Conservation (phyloP, 2,329 filamentous ascomycete species). For the Colletotrichum godetiae region DNA sequence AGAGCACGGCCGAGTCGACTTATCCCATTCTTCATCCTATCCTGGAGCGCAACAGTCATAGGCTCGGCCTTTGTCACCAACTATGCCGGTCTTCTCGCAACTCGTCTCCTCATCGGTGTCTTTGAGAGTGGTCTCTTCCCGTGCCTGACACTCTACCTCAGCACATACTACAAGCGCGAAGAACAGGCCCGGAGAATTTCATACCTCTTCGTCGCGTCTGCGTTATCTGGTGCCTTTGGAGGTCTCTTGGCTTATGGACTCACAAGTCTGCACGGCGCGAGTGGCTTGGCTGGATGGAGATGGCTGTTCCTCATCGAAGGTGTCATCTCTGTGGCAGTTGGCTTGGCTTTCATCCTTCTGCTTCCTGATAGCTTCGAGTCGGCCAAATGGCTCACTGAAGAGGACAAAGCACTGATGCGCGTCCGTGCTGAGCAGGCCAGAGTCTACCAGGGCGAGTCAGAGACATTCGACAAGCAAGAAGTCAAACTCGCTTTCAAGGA, state of each 20-base stretch:
- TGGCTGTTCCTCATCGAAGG: conserved; percentile 65
- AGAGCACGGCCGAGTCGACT: conserved; percentile 46
- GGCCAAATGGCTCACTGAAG: conserved; percentile 59
- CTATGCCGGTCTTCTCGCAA: conserved; percentile 54
- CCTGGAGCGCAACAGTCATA: conserved; percentile 61
- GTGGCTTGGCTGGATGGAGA: conserved; percentile 58
- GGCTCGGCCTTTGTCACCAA: conserved; percentile 58
- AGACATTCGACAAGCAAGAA: conserved; percentile 62
- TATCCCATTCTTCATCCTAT: conserved; percentile 44
- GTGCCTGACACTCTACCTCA: conserved; percentile 52
- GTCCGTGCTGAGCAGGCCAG: conserved; percentile 56
- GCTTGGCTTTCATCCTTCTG: conserved; percentile 50
- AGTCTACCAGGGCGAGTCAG: conserved; percentile 58
- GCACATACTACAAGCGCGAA: conserved; percentile 51
- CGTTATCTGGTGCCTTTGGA: conserved; percentile 50
- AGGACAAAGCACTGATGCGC: conserved; percentile 62
- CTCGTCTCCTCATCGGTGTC: conserved; percentile 58
- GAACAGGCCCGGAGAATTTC: conserved; percentile 46
- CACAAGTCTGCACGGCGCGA: conserved; percentile 45
- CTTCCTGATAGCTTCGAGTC: conserved; percentile 55
- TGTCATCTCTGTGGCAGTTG: conserved; percentile 55
- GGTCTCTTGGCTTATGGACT: conserved; percentile 59
- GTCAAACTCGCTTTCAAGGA: conserved; percentile 60
- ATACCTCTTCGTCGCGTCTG: conserved; percentile 61
- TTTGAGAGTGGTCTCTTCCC: conserved; percentile 63